Base-by-base conservation (phyloP, 768 basidiomycete species). In the Nidularia sp. region DNA sequence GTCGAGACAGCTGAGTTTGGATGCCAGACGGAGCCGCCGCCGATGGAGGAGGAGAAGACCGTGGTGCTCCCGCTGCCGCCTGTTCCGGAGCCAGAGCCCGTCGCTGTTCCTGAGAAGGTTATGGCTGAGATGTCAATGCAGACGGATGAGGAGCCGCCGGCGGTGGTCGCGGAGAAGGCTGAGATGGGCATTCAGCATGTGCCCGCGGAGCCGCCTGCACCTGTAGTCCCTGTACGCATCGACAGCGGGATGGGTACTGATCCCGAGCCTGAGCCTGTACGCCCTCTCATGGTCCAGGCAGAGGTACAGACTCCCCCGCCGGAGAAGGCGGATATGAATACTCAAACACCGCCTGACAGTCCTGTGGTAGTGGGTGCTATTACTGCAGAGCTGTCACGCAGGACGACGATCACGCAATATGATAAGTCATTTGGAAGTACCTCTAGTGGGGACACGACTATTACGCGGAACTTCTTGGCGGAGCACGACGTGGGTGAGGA, bases 1-100 rank as follows among this genome's bases (percentile, higher is more conserved):
- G 69, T 71, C 8, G 79, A 83, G 66, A 83, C 77, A 42, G 75
- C 69, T 10, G 88, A 90, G 50, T 78, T 79, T 51, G 81, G 73
- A 12, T 84, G 81, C 58, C 88, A 89, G 73, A 87, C 86, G 18
- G 42, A 56, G 39, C 53, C 53, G 31, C 18, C 18, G 18, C 45
- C 46, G 15, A 43, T 60, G 6, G 62, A 65, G 43, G 62, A 66
- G 9, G 62, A 60, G 5, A 61, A 62, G 51, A 62, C 62, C 4
- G 51, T 70, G 1, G 61, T 71, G 15, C 61, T 69, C 34, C 60
- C 66, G 41, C 62, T 63, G 18, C 68, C 66, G 36, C 66, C 65
- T 48, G 32, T 33, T 34, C 47, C 33, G 9, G 73, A 75, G 18
- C 57, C 62, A 4, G 60, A 63, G 45, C 62, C 58, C 52, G 58